A percentile compares a stretch with the other conserved stretches of the same genome.
Evolutionary conservation across 2,329 filamentous ascomycete species (phyloP).

Genomic region (Triangularia setosa): DNA sequence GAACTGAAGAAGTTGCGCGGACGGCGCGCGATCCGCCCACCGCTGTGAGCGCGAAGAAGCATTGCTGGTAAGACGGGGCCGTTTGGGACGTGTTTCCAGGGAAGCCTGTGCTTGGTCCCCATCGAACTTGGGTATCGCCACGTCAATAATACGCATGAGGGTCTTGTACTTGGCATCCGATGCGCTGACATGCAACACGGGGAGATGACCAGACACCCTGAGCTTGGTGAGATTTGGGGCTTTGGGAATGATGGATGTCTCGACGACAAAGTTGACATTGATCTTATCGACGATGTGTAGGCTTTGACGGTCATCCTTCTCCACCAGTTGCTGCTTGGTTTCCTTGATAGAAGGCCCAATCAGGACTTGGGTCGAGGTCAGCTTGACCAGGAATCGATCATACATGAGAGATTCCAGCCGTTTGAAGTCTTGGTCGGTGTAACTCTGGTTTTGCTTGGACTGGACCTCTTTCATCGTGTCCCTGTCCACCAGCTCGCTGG

Average conservation of each 20-base stretch:
- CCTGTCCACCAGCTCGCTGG: constrained; percentile 89
- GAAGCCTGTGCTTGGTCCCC: constrained; percentile 35
- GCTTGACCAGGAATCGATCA: constrained; percentile 89
- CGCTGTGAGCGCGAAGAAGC: constrained; percentile 44
- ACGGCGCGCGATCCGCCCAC: constrained; percentile 52
- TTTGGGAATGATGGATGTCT: constrained; percentile 94
- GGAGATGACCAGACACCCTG: constrained; percentile 84
- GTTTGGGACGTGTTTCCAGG: constrained; percentile 31
- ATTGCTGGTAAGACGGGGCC: constrained; percentile 45
- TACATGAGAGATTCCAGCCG: constrained; percentile 93
- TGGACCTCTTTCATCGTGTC: constrained; percentile 87
- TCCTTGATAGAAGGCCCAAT: constrained; percentile 91
- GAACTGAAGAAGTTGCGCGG: constrained; percentile 68
- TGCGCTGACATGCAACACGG: constrained; percentile 83
- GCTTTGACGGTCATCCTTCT: constrained; percentile 63
- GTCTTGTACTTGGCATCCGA: constrained; percentile 97
- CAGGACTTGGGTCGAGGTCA: constrained; percentile 91
- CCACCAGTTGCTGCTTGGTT: constrained; percentile 75
- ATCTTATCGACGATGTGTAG: constrained; percentile 94
- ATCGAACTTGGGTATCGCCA: constrained; percentile 83
- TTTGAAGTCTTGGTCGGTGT: constrained; percentile 84
- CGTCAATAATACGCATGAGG: constrained; percentile 92
- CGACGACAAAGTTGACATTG: constrained; percentile 95
- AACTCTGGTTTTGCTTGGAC: constrained; percentile 80
- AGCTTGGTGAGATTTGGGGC: constrained; percentile 89